phyloP scores from a whole-genome alignment of 1,284 basidiomycete species.

The Heterobasidion annosum region DNA sequence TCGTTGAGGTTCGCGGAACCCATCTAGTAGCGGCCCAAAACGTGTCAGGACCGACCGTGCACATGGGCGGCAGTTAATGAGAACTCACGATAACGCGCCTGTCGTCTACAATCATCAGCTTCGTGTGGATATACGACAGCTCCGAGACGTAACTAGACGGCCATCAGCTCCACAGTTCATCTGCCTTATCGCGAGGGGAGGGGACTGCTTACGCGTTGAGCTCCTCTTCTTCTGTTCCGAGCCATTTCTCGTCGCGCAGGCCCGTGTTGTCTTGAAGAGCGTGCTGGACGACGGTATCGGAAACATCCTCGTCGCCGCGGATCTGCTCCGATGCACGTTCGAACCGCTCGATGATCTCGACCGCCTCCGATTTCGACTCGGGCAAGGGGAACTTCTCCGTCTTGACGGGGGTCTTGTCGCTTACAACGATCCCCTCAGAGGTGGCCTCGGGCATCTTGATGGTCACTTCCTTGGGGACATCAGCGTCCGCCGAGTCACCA shows the following conservation, averaged over 20 bases:
- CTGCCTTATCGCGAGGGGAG: not conserved
- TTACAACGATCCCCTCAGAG: constrained; percentile 27
- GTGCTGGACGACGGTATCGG: constrained; percentile 76
- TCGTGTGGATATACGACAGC: constrained; percentile 73
- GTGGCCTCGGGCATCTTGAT: constrained; percentile 40
- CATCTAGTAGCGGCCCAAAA: constrained; percentile 37
- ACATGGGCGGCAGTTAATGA: not conserved
- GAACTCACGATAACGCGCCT: constrained; percentile 69
- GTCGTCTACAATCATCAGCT: constrained; percentile 93
- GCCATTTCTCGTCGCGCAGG: constrained; percentile 71
- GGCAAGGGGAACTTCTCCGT: constrained; percentile 62
- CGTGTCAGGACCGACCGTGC: not conserved
- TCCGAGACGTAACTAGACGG: constrained; percentile 66
- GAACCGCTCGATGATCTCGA: constrained; percentile 55
- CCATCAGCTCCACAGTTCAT: not conserved
- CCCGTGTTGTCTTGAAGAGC: constrained; percentile 52
- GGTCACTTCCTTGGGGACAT: constrained; percentile 41
- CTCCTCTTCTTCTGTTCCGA: constrained; percentile 78
- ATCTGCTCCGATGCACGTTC: constrained; percentile 49
- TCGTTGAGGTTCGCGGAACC: constrained; percentile 90
- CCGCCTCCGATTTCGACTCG: constrained; percentile 53
- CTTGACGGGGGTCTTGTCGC: constrained; percentile 43
- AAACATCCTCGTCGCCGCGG: constrained; percentile 49
- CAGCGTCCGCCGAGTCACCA: constrained; percentile 35
- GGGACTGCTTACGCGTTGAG: constrained; percentile 42